Percentiles rank a stretch among this genome's conserved stretches.
Conservation (phyloP, 129 eudicot species). For the Artemisia argyi region DNA sequence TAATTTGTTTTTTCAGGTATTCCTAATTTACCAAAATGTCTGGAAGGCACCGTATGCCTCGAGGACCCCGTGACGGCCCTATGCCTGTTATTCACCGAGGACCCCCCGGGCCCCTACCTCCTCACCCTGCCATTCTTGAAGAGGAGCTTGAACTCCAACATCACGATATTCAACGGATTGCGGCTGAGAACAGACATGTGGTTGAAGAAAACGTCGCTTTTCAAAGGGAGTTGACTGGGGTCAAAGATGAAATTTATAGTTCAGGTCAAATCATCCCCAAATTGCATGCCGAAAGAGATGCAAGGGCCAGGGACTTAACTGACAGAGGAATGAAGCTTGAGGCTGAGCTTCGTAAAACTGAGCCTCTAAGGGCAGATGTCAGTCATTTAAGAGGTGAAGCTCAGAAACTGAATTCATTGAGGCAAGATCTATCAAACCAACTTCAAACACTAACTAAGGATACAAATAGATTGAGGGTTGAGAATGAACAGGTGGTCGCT, state of each 20-base stretch:
- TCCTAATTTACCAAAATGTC: conserved; percentile 46
- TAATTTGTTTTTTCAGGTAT: conserved; percentile 10
- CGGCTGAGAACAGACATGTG: conserved; percentile 63
- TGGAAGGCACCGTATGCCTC: conserved; percentile 72
- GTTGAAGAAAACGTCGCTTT: conserved; percentile 71
- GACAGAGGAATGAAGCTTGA: conserved; percentile 86
- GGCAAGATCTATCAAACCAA: conserved; percentile 64
- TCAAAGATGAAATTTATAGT: conserved; percentile 76
- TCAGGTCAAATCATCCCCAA: conserved; percentile 72
- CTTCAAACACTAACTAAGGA: conserved; percentile 65
- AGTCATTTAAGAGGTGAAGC: conserved; percentile 66
- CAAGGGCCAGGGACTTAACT: conserved; percentile 51
- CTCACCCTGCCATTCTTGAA: conserved; percentile 69
- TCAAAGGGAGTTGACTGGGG: conserved; percentile 67
- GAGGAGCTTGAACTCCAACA: conserved; percentile 85
- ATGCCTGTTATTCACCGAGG: conserved; percentile 45
- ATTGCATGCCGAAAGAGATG: conserved; percentile 67
- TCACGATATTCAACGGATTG: conserved; percentile 71
- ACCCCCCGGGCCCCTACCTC: conserved; percentile 55
- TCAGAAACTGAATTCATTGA: conserved; percentile 48
- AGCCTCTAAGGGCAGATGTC: conserved; percentile 70
- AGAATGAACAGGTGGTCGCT: conserved; percentile 59
- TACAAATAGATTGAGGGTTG: conserved; percentile 48
- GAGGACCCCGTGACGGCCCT: conserved; percentile 55
- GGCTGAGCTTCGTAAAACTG: conserved; percentile 65